phyloP scores from a whole-genome alignment of 768 basidiomycete genomes.

The Leccinum pellstonianum region DNA sequence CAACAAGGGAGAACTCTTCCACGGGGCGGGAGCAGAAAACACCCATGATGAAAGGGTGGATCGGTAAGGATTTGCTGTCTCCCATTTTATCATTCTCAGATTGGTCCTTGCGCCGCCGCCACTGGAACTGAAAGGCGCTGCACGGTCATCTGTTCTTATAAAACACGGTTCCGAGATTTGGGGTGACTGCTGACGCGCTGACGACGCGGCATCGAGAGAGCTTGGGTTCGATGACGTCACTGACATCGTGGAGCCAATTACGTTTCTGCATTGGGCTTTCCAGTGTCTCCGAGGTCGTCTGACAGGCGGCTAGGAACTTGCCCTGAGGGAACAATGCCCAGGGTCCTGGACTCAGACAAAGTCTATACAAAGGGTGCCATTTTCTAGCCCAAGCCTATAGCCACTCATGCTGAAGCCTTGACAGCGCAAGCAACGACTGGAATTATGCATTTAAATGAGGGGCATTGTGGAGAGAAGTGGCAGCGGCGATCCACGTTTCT shows the following conservation, averaged over 20 bases:
- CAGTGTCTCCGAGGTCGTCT: too few relatives aligned
- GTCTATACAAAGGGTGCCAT: too few relatives aligned
- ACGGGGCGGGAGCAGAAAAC: neutral
- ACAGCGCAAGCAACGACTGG: too few relatives aligned
- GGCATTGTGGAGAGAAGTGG: neutral
- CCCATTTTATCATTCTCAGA: neutral
- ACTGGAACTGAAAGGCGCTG: neutral
- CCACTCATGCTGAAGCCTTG: too few relatives aligned
- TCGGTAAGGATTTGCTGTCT: neutral
- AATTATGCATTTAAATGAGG: too few relatives aligned
- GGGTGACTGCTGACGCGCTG: neutral
- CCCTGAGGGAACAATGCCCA: too few relatives aligned
- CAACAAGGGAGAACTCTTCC: constrained; percentile 1
- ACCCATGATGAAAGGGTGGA: constrained; percentile 1
- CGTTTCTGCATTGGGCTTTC: neutral
- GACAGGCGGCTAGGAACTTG: too few relatives aligned
- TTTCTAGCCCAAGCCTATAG: too few relatives aligned
- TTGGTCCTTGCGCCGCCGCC: neutral
- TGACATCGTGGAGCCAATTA: neutral
- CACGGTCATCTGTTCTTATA: neutral
- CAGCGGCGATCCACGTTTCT: too few relatives aligned
- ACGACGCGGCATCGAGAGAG: neutral
- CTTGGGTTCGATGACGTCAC: neutral
- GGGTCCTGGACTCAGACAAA: too few relatives aligned
- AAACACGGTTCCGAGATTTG: neutral